A percentile compares a stretch with the other conserved stretches of the same genome.
These are phyloP conservation scores for Phytophthora pseudosyringae DNA, from an alignment of 352 stramenopile species.

Conservation along the genomic window DNA sequence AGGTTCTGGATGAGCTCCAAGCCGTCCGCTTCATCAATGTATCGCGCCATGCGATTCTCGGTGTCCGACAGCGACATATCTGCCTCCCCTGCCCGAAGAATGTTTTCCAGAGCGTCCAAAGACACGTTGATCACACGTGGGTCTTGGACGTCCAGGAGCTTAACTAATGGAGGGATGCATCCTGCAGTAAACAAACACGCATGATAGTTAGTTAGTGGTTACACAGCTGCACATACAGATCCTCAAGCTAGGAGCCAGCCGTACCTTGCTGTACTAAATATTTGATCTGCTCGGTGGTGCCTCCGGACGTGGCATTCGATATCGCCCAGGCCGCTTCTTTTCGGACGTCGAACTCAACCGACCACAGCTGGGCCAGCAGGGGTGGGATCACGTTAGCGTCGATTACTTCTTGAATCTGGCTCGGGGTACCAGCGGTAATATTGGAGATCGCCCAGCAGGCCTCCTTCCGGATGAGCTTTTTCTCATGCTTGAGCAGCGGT, in stretches of 20 bases:
- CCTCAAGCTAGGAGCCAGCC: neutral
- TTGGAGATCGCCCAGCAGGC: slow-evolving; percentile 88
- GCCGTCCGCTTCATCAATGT: slow-evolving; percentile 96
- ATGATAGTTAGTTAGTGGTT: neutral
- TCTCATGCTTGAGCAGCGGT: slow-evolving; percentile 74
- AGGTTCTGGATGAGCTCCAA: slow-evolving; percentile 98
- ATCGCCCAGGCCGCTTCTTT: slow-evolving; percentile 90
- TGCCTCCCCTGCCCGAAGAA: slow-evolving; percentile 86
- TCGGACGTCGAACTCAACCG: slow-evolving; percentile 76
- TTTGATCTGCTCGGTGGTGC: slow-evolving; percentile 94
- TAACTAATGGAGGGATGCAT: slow-evolving; percentile 97
- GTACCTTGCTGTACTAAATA: slow-evolving; percentile 95
- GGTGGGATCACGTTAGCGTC: slow-evolving; percentile 78
- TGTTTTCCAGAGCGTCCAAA: slow-evolving; percentile 98
- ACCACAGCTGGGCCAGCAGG: slow-evolving; percentile 65
- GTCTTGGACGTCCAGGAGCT: slow-evolving; percentile 93
- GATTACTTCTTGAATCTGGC: slow-evolving; percentile 83
- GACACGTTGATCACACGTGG: slow-evolving; percentile 97
- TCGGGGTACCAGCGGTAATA: slow-evolving; percentile 72
- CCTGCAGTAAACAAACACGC: slow-evolving; percentile 38
- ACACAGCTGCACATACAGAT: neutral
- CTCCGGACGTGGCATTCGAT: slow-evolving; percentile 78
- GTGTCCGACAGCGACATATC: slow-evolving; percentile 76
- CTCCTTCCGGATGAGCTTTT: slow-evolving; percentile 86
- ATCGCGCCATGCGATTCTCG: slow-evolving; percentile 96